These are phyloP conservation scores for Tuber microsphaerosporum DNA, from an alignment of 495 filamentous ascomycete genomes.

Conservation along the genomic window DNA sequence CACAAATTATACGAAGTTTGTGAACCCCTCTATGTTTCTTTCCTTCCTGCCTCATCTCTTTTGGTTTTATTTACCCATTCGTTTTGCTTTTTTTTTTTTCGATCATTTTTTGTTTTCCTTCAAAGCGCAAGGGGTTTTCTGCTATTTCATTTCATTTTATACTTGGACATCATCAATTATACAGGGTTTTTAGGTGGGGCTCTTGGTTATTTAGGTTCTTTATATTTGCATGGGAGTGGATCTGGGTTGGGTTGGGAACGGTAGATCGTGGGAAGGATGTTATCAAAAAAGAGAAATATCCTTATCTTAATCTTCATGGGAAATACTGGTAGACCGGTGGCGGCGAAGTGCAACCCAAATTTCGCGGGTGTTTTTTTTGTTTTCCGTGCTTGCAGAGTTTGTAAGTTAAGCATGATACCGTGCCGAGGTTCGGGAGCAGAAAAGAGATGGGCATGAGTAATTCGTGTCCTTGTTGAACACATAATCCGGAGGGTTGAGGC, in stretches of 20 bases:
- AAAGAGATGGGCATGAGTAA: no score
- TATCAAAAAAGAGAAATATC: not conserved
- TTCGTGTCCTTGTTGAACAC: no score
- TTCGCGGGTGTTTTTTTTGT: not conserved
- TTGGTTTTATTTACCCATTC: not conserved
- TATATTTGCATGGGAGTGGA: not conserved
- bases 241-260: not conserved
- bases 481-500: no score
- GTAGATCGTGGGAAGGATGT: not conserved
- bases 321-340: not conserved
- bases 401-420: no score
- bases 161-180: not conserved
- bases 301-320: not conserved
- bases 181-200: not conserved
- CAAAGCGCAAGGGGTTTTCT: not conserved
- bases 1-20: not conserved
- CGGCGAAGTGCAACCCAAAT: not conserved
- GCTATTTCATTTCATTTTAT: not conserved
- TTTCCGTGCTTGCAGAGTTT: not conserved
- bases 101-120: not conserved
- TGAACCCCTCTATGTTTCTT: conserved; percentile 3
- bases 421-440: no score
- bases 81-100: not conserved
- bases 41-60: conserved; percentile 8
- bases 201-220: not conserved